Base-by-base conservation (phyloP, 2,329 filamentous ascomycete genomes). In the Pezizomycotina sp. region DNA sequence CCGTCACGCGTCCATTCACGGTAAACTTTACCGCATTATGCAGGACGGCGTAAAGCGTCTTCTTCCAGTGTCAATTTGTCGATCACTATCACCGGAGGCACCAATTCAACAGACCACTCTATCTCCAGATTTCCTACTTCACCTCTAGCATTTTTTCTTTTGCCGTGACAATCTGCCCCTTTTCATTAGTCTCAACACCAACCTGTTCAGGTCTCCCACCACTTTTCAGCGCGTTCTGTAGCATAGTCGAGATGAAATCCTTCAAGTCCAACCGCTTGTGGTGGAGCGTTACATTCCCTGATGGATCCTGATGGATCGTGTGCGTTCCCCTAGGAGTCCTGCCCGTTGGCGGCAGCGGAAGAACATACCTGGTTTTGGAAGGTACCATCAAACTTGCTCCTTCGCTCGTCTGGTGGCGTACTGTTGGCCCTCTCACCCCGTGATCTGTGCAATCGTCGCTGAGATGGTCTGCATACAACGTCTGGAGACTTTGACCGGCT, bases 11-110 rank as follows among this genome's bases (percentile, higher is more conserved):
- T 5, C 75, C 74, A 36, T 63, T 62, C 38, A 76, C 70, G 0
- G 74, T 78, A 50, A 79, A 79, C 52, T 79, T 79, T 49, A 77
- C 63, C 3, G 74, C 74, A 51, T 79, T 79, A 30, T 69, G 54
- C 21, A 69, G 60, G 9, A 71, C 60, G 52, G 59, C 66, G 25
- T 59, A 70, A 19, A 66, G 62, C 47, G 62, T 60, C 50, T 64
- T 70, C 46, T 42, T n/a, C 57, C 48, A 24, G 52, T 48, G 48
- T 47, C 30, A 45, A 43, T 31, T 46, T 43, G 31, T 49, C 44
- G 30, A 46, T 62, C 30, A 68, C 59, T 38, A 71, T 65, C 2
- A 61, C 64, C 12, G 61, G 60, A 3, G 68, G 68, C 6, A 71
- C 63, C 35, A 58, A 57, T 7, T 55, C 15, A 48, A 44, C 12